Evolutionary conservation across 2,329 filamentous ascomycete genomes (phyloP), one percentile per base, ranked within the genome.

Genomic region (Fusarium nematophilum): DNA sequence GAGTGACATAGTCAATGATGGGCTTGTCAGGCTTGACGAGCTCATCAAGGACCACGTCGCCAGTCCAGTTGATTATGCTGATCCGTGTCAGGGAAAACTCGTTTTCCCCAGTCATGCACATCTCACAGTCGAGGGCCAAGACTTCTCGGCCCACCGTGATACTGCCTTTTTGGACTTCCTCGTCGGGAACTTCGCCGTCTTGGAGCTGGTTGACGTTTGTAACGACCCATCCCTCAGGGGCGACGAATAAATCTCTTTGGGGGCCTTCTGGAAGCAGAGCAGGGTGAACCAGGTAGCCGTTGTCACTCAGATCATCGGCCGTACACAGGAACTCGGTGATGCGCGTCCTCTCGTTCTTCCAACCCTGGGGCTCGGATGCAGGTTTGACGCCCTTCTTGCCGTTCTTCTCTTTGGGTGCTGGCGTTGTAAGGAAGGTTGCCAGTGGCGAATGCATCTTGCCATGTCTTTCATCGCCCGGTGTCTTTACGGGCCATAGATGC

Each of bases 1-100:
- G 89, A 1, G 95, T 99, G 33, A 99, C 83, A 73, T 99, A 98
- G 79, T 99, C 90, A 52, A 86, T 89, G 69, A 99, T 93, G n/a
- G 91, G 89, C 64, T 90, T 89, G 37, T 88, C 83, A 0, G 95
- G 95, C 78, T 95, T 96, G 69, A 99, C 95, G 10, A 98, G 85
- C 76, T 96, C 91, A 73, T 99, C 95, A 45, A 98, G 78, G 13
- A 97, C 81, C 9, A 91, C 84, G 27, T 87, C 85, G 42, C 93
- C 93, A 65, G 93, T 86, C 94, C 95, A 99, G 57, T 87, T 81
- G 7, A 99, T 80, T 31, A 98, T 75, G 72, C 93, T 97, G 72
- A 98, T 90, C 52, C 95, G 88, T 2, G 95, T 96, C 36, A 99
- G 86, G 29, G 93, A 92, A 61, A 90, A 92, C 63, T 91, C 86